A percentile compares a stretch with the other conserved stretches of the same genome.
phyloP scores from a whole-genome alignment of 2,329 filamentous ascomycete genomes.

The Scytalidium sp. region DNA sequence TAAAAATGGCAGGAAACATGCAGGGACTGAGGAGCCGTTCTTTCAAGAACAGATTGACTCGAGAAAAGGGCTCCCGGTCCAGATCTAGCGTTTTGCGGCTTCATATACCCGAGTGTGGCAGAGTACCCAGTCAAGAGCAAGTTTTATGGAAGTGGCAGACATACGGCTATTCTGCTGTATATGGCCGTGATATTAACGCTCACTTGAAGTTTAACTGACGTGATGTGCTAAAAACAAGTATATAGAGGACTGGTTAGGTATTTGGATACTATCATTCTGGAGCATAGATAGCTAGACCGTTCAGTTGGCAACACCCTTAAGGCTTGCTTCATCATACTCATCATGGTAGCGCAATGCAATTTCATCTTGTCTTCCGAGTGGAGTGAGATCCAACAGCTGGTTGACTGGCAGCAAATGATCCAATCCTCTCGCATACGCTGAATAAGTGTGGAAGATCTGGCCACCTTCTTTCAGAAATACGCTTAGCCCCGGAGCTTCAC shows the following conservation, averaged over 20 bases:
- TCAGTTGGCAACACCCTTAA: neutral
- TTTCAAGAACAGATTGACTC: conserved; percentile 5
- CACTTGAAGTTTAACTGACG: too few species aligned
- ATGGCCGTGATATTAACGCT: too few species aligned
- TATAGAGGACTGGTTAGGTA: neutral
- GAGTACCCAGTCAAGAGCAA: too few species aligned
- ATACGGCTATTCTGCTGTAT: too few species aligned
- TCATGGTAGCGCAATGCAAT: conserved; percentile 14
- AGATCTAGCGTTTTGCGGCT: too few species aligned
- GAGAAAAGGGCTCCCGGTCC: too few species aligned
- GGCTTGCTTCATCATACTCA: conserved; percentile 9
- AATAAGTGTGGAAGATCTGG: conserved; percentile 36
- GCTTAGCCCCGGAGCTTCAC: conserved; percentile 35
- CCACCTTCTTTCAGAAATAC: conserved; percentile 32
- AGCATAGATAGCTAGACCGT: too few species aligned
- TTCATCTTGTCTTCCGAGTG: conserved; percentile 30
- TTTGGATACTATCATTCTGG: neutral
- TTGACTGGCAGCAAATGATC: conserved; percentile 30
- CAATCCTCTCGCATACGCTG: conserved; percentile 29
- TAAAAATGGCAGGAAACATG: neutral
- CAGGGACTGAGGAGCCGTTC: conserved; percentile 4
- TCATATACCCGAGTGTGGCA: too few species aligned
- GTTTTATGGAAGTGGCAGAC: too few species aligned
- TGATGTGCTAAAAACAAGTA: neutral
- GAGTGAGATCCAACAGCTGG: conserved; percentile 31